These are phyloP conservation scores for Pestalotiopsis sp. DNA, from an alignment of 2,329 filamentous ascomycete species.

Conservation along the genomic window DNA sequence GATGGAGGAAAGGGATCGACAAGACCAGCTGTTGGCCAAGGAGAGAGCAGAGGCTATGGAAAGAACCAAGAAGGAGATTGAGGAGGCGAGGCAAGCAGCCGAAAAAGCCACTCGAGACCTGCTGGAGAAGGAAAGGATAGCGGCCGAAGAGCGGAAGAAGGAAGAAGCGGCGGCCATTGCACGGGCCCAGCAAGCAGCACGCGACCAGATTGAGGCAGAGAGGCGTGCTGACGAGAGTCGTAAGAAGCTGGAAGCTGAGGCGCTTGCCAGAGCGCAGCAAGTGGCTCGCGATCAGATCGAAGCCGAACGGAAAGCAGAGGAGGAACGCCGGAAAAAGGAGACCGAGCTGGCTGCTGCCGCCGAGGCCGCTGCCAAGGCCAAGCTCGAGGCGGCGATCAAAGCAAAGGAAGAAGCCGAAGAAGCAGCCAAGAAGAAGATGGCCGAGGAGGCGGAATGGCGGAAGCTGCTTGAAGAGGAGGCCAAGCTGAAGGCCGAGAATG, in stretches of 20 bases:
- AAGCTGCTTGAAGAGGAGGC: constrained; percentile 52
- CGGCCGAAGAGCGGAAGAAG: constrained; percentile 29
- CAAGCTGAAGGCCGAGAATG: constrained; percentile 37
- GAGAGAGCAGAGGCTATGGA: constrained; percentile 44
- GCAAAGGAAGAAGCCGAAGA: constrained; percentile 47
- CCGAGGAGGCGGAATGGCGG: constrained; percentile 40
- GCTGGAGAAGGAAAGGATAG: constrained; percentile 40
- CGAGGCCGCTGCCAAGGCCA: constrained; percentile 47
- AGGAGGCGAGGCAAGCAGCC: constrained; percentile 48
- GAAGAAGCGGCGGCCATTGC: constrained; percentile 29
- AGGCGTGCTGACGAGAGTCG: constrained; percentile 34
- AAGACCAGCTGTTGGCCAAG: constrained; percentile 35
- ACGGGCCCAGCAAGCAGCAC: constrained; percentile 36
- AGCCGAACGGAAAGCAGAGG: constrained; percentile 41
- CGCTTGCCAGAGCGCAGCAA: constrained; percentile 34
- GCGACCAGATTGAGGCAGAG: constrained; percentile 42
- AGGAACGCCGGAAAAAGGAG: constrained; percentile 45
- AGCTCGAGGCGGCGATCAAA: constrained; percentile 45
- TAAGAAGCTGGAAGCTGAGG: constrained; percentile 25
- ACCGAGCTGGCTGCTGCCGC: constrained; percentile 50
- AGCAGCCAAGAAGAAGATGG: constrained; percentile 37
- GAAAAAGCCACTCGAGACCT: constrained; percentile 45
- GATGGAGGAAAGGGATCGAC: constrained; percentile 43
- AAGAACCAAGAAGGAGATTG: constrained; percentile 48
- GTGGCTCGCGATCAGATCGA: constrained; percentile 38